A percentile compares a stretch with the other conserved stretches of the same genome.
These are phyloP conservation scores for Gracilaria domingensis DNA, from an alignment of 23 red algal genomes.

Conservation along the genomic window DNA sequence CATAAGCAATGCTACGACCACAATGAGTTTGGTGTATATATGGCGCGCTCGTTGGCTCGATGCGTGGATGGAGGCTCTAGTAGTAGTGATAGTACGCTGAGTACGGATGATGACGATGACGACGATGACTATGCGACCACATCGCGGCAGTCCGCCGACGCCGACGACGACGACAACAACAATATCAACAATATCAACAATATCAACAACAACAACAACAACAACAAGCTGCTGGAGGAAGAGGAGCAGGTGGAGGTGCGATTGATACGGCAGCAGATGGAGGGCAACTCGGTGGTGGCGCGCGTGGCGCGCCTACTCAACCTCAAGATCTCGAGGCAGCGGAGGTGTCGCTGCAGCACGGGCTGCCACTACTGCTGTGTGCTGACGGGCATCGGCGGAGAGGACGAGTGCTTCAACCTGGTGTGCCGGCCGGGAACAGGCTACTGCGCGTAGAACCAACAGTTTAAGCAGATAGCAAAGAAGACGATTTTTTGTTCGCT, in stretches of 20 bases:
- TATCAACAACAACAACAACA: too few relatives aligned
- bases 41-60: not conserved
- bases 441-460: not conserved
- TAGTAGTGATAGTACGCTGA: not conserved
- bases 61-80: not conserved
- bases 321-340: not conserved
- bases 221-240: too few relatives aligned
- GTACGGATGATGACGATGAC: not conserved
- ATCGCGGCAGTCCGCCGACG: not conserved
- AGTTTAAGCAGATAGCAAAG: too few relatives aligned
- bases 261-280: not conserved
- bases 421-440: not conserved
- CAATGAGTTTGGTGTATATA: not conserved
- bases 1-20: slow-evolving; percentile 28
- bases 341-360: not conserved
- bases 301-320: slow-evolving; percentile 1
- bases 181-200: too few relatives aligned
- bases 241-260: not conserved
- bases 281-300: not conserved
- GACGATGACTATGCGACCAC: not conserved
- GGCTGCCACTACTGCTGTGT: slow-evolving; percentile 35
- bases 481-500: too few relatives aligned
- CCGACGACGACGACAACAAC: not conserved
- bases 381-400: slow-evolving; percentile 2
- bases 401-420: slow-evolving; percentile 1